A percentile compares a stretch with the other conserved stretches of the same genome.
Conservation (phyloP, 768 basidiomycete species). For the Suillus luteus region DNA sequence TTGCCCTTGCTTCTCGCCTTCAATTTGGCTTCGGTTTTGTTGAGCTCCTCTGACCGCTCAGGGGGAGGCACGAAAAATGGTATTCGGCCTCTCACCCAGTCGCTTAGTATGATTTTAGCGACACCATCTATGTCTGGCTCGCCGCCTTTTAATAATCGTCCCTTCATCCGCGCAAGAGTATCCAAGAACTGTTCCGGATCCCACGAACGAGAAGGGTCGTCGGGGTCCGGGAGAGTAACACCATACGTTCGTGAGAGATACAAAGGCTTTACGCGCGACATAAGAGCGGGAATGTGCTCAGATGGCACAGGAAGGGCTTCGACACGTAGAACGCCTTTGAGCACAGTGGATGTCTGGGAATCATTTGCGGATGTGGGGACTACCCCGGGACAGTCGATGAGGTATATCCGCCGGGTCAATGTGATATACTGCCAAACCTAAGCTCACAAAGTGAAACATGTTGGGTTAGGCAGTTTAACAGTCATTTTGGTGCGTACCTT, state of each 20-base stretch:
- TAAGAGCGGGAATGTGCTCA: conserved; percentile 86
- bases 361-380: conserved; percentile 93
- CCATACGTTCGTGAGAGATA: conserved; percentile 89
- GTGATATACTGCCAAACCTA: conserved; percentile 99
- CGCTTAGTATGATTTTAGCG: conserved; percentile 92
- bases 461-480: background rate
- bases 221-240: conserved; percentile 61
- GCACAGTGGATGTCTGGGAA: conserved; percentile 85
- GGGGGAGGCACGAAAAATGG: conserved; percentile 96
- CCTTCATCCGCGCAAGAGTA: conserved; percentile 86
- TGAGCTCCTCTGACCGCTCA: conserved; percentile 72
- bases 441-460: conserved; percentile 3
- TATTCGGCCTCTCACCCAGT: conserved; percentile 97
- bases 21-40: conserved; percentile 53
- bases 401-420: conserved; percentile 92
- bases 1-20: conserved; percentile 59
- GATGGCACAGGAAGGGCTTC: conserved; percentile 92
- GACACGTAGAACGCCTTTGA: conserved; percentile 96
- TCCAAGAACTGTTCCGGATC: conserved; percentile 79
- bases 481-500: conserved; percentile 47
- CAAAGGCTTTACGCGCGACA: conserved; percentile 89
- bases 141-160: conserved; percentile 89
- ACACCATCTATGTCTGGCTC: conserved; percentile 92
- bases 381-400: conserved; percentile 99
- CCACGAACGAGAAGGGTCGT: conserved; percentile 58